A percentile compares a stretch with the other conserved stretches of the same genome.
Evolutionary conservation across 495 filamentous ascomycete species (phyloP).

Genomic region (Penicillium coffeae): DNA sequence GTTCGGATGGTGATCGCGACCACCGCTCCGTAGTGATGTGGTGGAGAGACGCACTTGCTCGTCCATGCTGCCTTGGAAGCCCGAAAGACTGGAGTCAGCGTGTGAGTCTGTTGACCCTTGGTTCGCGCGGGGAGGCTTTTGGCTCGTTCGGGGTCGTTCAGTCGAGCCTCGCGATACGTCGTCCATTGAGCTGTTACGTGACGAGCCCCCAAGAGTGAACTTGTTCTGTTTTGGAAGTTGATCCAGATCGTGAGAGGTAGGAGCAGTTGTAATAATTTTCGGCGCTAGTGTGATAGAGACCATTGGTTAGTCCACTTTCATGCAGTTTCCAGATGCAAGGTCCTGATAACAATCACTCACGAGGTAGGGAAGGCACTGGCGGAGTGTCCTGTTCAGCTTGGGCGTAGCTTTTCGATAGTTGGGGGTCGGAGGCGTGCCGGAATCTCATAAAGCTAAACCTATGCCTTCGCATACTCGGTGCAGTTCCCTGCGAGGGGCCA

Average conservation of each 20-base stretch:
- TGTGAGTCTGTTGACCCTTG: slow-evolving; percentile 35
- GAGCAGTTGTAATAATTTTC: slow-evolving; percentile 89
- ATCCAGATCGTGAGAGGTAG: slow-evolving; percentile 62
- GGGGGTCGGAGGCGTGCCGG: slow-evolving; percentile 90
- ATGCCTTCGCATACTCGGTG: slow-evolving; percentile 36
- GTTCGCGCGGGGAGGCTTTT: slow-evolving; percentile 13
- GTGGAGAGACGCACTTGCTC: slow-evolving; percentile 60
- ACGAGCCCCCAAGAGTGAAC: slow-evolving; percentile 28
- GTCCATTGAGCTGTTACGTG: slow-evolving; percentile 34
- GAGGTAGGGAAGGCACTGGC: slow-evolving; percentile 70
- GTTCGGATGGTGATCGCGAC: slow-evolving; percentile 61
- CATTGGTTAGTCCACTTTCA: background rate
- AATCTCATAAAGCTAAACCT: slow-evolving; percentile 90
- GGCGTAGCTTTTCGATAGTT: slow-evolving; percentile 77
- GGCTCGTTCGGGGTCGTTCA: slow-evolving; percentile 11
- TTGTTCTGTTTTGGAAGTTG: slow-evolving; percentile 44
- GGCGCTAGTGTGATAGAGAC: slow-evolving; percentile 55
- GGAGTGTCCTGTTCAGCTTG: slow-evolving; percentile 60
- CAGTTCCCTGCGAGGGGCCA: slow-evolving; percentile 19
- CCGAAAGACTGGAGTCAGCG: slow-evolving; percentile 40
- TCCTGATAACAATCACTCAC: slow-evolving; percentile 46
- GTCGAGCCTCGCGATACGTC: slow-evolving; percentile 22
- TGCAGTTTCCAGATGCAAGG: background rate
- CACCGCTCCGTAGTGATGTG: slow-evolving; percentile 42
- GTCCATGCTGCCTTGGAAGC: slow-evolving; percentile 59